Evolutionary conservation across 495 filamentous ascomycete species (phyloP), one percentile per base, ranked within the genome.

Genomic region (Xylaria sp.): DNA sequence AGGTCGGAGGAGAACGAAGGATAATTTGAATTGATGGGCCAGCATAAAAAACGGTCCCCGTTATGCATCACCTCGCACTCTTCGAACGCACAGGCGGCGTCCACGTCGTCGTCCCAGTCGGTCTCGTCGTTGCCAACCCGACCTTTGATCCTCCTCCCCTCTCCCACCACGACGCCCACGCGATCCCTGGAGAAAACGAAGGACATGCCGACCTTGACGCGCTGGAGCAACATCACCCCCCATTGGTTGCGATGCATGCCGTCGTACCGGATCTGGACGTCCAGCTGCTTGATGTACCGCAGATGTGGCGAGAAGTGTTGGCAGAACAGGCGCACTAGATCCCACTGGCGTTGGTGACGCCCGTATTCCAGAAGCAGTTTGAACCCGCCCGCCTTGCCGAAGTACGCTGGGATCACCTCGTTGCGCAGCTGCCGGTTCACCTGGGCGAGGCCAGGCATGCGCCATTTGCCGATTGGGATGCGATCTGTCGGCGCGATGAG

Each of bases 341-440:
- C 11, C 11, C 24, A 5, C 14, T 24, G 21, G 31, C n/a, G n/a
- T n/a, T 4, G 2, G 19, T 8, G 1, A 31, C 7, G 21, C 21
- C 11, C 31, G 9, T 37, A 59, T 37, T 2, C n/a, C 24, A 59
- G 55, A 61, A 61, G 58, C 31, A 61, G 58, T 14, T 61, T 14
- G 35, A 41, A 24, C 31, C 33, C 58, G n/a, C 31, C 35, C 3
- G 40, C 35, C 19, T 31, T 33, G 11, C 55, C 55, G 19, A 9
- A 61, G 35, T 61, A 41, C 8, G 24, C 19, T n/a, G 17, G 58
- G 58, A 61, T 37, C 7, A 61, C 58, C 35, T 61, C 58, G n/a
- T 40, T 40, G 6, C 58, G 35, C 9, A 61, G n/a, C 35, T 41
- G 58, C 41, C 35, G 31, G 35, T 61, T 61, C 7, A 61, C 58